Evolutionary conservation across 2,329 filamentous ascomycete genomes (phyloP).

Genomic region (Claviceps sp.): DNA sequence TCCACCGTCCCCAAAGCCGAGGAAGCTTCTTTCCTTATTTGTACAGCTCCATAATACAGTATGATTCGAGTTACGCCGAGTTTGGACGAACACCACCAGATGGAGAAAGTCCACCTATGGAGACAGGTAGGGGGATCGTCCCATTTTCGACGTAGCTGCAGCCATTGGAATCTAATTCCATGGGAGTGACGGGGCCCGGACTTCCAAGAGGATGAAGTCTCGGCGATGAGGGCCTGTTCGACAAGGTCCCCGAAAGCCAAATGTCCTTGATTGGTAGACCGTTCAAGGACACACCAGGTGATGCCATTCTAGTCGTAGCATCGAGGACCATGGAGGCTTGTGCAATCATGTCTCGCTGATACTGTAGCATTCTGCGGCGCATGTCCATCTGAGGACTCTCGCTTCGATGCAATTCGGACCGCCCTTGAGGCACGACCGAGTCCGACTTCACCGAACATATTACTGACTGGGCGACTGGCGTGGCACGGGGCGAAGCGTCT

Average conservation of each 20-base stretch:
- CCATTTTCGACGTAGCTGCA: slow-evolving; percentile 24
- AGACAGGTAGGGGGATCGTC: not conserved
- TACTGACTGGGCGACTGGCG: slow-evolving; percentile 13
- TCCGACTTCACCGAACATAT: slow-evolving; percentile 23
- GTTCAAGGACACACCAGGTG: slow-evolving; percentile 19
- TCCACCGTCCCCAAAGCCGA: not conserved
- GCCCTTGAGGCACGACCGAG: slow-evolving; percentile 16
- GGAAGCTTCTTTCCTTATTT: too few relatives aligned
- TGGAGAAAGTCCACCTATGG: not conserved
- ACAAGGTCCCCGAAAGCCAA: slow-evolving; percentile 23
- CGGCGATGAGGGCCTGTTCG: slow-evolving; percentile 35
- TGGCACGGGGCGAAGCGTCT: slow-evolving; percentile 7
- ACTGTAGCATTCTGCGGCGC: slow-evolving; percentile 40
- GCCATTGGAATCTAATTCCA: slow-evolving; percentile 34
- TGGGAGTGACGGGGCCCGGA: slow-evolving; percentile 48
- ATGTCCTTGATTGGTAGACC: slow-evolving; percentile 23
- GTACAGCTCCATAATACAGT: not conserved
- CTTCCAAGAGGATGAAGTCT: slow-evolving; percentile 40
- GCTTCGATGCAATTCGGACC: slow-evolving; percentile 5
- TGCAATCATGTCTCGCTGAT: slow-evolving; percentile 47
- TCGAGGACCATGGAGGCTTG: slow-evolving; percentile 36
- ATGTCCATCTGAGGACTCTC: slow-evolving; percentile 26
- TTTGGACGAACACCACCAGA: not conserved
- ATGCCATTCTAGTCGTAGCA: slow-evolving; percentile 13
- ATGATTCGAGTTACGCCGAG: not conserved